Evolutionary conservation across 2,329 filamentous ascomycete genomes (phyloP).

Genomic region (Phyllosticta citrichinensis): DNA sequence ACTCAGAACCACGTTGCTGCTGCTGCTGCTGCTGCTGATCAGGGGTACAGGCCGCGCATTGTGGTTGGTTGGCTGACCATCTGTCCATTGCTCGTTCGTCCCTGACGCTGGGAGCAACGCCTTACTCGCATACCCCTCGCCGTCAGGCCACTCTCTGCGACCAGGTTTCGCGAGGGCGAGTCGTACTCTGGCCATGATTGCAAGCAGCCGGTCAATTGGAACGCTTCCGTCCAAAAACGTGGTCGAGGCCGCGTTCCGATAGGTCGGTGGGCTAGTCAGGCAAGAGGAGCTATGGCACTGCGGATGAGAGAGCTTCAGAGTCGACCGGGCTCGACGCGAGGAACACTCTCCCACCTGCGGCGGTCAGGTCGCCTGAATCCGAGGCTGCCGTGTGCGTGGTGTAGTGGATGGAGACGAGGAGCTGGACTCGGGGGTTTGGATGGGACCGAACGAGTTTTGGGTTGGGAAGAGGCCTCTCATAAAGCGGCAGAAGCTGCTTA

Average conservation of each 20-base stretch:
- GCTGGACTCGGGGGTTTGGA: background rate
- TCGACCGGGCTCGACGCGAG: background rate
- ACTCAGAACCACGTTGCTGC: background rate
- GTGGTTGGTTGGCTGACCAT: background rate
- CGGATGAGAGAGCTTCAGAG: background rate
- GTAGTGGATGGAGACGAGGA: background rate
- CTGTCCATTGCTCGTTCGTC: background rate
- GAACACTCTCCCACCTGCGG: background rate
- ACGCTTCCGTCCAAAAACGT: background rate
- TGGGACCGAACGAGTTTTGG: background rate
- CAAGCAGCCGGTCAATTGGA: background rate
- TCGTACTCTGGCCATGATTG: background rate
- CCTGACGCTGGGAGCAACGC: background rate
- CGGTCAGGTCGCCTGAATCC: background rate
- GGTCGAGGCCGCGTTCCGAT: background rate
- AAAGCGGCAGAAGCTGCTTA: background rate
- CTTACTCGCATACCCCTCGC: background rate
- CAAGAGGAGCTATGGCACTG: background rate
- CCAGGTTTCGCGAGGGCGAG: background rate
- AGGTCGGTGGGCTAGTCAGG: background rate
- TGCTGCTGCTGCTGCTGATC: background rate
- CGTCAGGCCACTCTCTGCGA: background rate
- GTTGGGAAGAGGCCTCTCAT: background rate
- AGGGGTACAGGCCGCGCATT: background rate
- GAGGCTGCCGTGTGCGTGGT: background rate